phyloP scores from a whole-genome alignment of 768 basidiomycete species.

The Xanthoconium stramineum region DNA sequence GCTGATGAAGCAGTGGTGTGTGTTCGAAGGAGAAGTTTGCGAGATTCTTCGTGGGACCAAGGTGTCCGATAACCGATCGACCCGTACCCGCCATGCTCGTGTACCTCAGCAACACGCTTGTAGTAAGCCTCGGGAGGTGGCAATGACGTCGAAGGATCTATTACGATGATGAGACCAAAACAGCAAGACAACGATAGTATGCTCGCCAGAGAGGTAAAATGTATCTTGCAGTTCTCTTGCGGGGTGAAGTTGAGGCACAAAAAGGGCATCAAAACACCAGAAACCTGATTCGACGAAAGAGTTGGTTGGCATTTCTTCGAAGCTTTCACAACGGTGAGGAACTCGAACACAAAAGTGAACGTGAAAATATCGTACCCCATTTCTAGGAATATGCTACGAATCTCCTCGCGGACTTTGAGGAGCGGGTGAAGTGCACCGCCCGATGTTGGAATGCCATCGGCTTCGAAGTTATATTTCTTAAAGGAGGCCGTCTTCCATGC shows the following conservation, averaged over 20 bases:
- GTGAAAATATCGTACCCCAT: conserved; percentile 73
- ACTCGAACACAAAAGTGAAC: neutral
- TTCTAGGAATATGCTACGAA: conserved; percentile 96
- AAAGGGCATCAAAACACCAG: conserved; percentile 99
- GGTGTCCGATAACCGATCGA: conserved; percentile 97
- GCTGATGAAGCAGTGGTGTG: conserved; percentile 96
- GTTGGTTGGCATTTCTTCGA: conserved; percentile 97
- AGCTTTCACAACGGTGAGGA: conserved; percentile 47
- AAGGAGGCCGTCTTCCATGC: conserved; percentile 90
- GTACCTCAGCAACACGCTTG: conserved; percentile 75
- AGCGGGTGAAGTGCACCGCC: conserved; percentile 95
- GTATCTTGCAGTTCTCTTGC: conserved; percentile 98
- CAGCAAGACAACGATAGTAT: neutral
- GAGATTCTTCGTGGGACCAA: conserved; percentile 90
- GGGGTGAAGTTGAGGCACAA: conserved; percentile 98
- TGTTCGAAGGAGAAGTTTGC: conserved; percentile 88
- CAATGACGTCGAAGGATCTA: conserved; percentile 78
- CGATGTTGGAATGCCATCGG: conserved; percentile 83
- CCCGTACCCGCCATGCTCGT: conserved; percentile 84
- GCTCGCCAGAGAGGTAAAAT: conserved; percentile 89
- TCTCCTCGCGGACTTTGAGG: conserved; percentile 96
- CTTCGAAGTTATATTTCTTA: conserved; percentile 99
- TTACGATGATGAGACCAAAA: conserved; percentile 2
- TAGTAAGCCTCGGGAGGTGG: conserved; percentile 82
- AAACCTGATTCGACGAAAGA: conserved; percentile 97